Conservation (phyloP, 164 flowering plant genomes). For the Santalum album region DNA sequence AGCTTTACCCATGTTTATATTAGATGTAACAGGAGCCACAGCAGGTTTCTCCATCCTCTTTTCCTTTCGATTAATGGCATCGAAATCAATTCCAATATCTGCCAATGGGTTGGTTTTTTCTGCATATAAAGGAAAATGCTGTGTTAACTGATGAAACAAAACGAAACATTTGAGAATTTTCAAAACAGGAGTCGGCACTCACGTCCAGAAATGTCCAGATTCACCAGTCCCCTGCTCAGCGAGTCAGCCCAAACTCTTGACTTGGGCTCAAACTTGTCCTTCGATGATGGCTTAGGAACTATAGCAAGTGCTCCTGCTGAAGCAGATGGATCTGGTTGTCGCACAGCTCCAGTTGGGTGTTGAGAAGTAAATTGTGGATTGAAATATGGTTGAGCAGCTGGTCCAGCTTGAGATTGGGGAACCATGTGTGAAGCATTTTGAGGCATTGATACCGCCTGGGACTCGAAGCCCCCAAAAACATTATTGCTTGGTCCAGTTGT, state of each 20-base stretch:
- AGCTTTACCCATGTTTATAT: constrained; percentile 85
- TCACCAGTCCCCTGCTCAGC: constrained; percentile 81
- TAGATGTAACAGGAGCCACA: constrained; percentile 48
- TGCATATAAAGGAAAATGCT: constrained; percentile 28
- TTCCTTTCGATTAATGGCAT: constrained; percentile 85
- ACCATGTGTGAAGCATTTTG: constrained; percentile 10
- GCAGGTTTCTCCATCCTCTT: constrained; percentile 76
- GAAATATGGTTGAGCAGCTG: constrained; percentile 6
- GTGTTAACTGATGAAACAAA: background rate
- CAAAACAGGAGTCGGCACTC: constrained; percentile 22
- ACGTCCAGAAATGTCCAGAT: constrained; percentile 96
- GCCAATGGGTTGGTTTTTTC: constrained; percentile 89
- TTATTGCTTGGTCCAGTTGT: constrained; percentile 6
- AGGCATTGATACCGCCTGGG: constrained; percentile 19
- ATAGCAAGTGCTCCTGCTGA: constrained; percentile 32
- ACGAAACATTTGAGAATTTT: background rate
- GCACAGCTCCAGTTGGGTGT: constrained; percentile 15
- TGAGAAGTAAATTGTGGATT: constrained; percentile 15
- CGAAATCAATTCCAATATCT: constrained; percentile 94
- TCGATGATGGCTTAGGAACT: constrained; percentile 41
- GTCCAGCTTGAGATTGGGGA: constrained; percentile 19
- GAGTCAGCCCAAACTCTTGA: constrained; percentile 98
- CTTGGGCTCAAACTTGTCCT: constrained; percentile 83
- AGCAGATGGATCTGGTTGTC: constrained; percentile 25
- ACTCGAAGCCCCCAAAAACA: constrained; percentile 18